Base-by-base conservation (phyloP, 345 rosid genomes). In the Anastatica hierochuntica region DNA sequence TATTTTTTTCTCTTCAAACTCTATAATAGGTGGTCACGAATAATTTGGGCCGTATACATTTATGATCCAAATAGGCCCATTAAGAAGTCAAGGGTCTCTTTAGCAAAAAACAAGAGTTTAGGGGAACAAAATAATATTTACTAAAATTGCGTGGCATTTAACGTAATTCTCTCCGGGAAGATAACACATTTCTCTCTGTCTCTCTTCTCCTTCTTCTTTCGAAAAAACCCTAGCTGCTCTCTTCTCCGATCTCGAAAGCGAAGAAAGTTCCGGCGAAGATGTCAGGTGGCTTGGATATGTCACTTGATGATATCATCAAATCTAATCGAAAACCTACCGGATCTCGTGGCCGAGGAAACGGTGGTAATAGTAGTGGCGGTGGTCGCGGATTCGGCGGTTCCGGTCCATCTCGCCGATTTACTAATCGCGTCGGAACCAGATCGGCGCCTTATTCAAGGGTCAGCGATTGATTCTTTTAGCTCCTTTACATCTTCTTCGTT, bases 291-390 rank as follows among this genome's bases (percentile, higher is more conserved):
- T 68, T 81, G 43, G 82, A 81, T 53, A 76, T 74, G 82, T 79
- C 85, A 37, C 94, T 84, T 4, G 85, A 81, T 16, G 88, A 81
- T 6, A 66, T 84, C 66, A 81, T 81, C 72, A 77, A 76, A 65
- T 64, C 67, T 44, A 79, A 74, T 62, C 74, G 76, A 30, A 79
- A 74, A 29, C 60, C 78, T 26, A 48, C 63, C 17, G 76, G 79
- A 53, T 65, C 72, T 52, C 73, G 58, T 18, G 62, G 67, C 16
- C 62, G 83, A 11, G 74, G 72, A 16, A 18, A 49, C 4, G 73
- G 72, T 14, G 64, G 64, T 26, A 8, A 13, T 49, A 65, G 14
- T 35, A 56, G 14, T 45, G 51, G 14, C 45, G 51, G 57, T 40
- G 56, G 67, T 20, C 71, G 75, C 14, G 56, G 56, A 44, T 68